Conservation (phyloP, 1,284 basidiomycete species). For the Ustilago trichophora region DNA sequence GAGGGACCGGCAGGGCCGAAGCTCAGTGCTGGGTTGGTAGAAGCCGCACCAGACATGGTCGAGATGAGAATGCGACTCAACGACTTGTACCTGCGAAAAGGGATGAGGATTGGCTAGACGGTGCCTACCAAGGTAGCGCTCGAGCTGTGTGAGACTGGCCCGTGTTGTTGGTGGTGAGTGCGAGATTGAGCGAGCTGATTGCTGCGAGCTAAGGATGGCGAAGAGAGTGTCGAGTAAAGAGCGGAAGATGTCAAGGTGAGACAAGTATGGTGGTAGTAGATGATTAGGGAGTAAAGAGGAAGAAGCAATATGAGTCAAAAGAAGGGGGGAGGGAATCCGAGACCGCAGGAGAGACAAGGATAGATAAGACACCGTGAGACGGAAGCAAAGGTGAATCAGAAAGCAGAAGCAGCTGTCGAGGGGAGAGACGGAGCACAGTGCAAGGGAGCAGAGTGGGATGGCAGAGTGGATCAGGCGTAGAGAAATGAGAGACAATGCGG, state of each 20-base stretch:
- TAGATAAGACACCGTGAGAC: constrained; percentile 47
- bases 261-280: constrained; percentile 43
- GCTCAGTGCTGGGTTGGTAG: constrained; percentile 39
- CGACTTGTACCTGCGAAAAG: no score
- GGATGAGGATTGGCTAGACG: no score
- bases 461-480: constrained; percentile 12
- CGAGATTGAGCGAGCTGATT: background rate
- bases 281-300: constrained; percentile 3
- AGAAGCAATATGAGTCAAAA: constrained; percentile 27
- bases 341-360: constrained; percentile 47
- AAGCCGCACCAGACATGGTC: constrained; percentile 41
- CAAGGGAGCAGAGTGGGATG: background rate
- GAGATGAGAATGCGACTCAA: no score
- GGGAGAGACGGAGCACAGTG: constrained; percentile 7
- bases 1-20: constrained; percentile 31
- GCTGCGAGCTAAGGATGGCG: background rate
- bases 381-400: constrained; percentile 28
- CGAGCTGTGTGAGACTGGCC: no score
- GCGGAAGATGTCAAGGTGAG: constrained; percentile 20
- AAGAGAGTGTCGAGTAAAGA: constrained; percentile 9
- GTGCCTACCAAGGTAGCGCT: no score
- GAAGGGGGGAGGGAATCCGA: constrained; percentile 16
- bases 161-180: no score
- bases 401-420: constrained; percentile 2
- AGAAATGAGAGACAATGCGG: constrained; percentile 28